Base-by-base conservation (phyloP, 345 rosid genomes). In the Hibiscus tridactylites region DNA sequence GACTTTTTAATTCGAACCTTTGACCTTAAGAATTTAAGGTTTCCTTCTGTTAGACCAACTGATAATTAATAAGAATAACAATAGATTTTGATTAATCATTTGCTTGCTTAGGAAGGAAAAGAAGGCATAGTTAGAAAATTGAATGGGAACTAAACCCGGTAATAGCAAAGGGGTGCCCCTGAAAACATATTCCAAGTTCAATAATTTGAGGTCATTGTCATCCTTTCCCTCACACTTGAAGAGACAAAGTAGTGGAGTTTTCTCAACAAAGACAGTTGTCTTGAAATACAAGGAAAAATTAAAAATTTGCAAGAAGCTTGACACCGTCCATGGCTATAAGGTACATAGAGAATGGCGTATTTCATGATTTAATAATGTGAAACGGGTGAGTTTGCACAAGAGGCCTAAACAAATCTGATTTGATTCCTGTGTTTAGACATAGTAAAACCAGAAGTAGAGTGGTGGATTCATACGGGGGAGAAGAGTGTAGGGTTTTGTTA, bases 201-300 rank as follows among this genome's bases (percentile, higher is more conserved):
- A 76, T 29, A 39, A 61, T 61, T 61, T 73, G 39, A 29, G n/a
- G 76, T 75, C 67, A 21, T 62, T 77, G 4, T 2, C 29, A 16
- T 12, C 61, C 9, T 57, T 47, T 67, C 71, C 35, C 50, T 69
- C 63, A 21, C 54, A 35, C 70, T 78, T 63, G 4, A 42, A 31
- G 70, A 61, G 76, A 70, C 77, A 69, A 65, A 46, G 12, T 5
- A 60, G 54, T 76, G 70, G 71, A 80, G 79, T 79, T 78, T 50
- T 69, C 74, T 74, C 74, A 77, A 75, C 61, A 74, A 67, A 73
- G 81, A 78, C 82, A 81, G 84, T 81, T 81, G 84, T 80, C 82
- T 79, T 70, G 70, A 53, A 50, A 74, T 63, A 71, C 21, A 19
- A 56, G 9, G 59, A 79, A 68, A 72, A 7, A 21, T 16, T 53